Evolutionary conservation across 345 rosid genomes (phyloP).

Genomic region (Syzygium jambos): DNA sequence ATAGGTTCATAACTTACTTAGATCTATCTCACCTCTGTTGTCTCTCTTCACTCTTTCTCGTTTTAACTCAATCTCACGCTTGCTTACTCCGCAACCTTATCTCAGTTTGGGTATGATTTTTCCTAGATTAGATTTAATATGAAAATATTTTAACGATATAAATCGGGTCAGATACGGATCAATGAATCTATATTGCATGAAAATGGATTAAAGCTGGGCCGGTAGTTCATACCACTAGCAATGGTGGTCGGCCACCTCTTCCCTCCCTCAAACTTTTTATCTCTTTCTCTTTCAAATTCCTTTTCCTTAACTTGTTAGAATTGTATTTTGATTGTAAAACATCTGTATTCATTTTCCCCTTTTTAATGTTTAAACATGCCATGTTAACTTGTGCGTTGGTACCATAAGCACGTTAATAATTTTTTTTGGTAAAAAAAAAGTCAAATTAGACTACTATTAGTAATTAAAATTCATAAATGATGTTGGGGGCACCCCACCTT

Average conservation of each 20-base stretch:
- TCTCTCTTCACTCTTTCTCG: too few relatives aligned
- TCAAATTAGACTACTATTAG: neutral
- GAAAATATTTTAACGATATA: too few relatives aligned
- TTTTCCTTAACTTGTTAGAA: neutral
- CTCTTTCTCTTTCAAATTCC: neutral
- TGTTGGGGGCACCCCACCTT: neutral
- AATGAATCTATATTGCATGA: too few relatives aligned
- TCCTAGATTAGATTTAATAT: too few relatives aligned
- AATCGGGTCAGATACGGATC: too few relatives aligned
- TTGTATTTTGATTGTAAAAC: neutral
- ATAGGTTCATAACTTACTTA: too few relatives aligned
- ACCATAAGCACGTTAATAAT: neutral
- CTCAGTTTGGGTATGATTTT: too few relatives aligned
- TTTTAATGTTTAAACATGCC: neutral
- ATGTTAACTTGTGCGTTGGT: neutral
- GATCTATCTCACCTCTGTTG: too few relatives aligned
- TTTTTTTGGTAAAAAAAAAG: too few relatives aligned
- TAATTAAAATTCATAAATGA: neutral
- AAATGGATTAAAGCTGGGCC: too few relatives aligned
- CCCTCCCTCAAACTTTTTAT: neutral
- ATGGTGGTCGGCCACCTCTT: neutral
- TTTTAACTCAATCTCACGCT: too few relatives aligned
- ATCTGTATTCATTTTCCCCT: neutral
- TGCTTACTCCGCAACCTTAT: too few relatives aligned
- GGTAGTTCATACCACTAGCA: neutral